Evolutionary conservation across 1,284 basidiomycete species (phyloP).

Genomic region (Ganoderma boninense): DNA sequence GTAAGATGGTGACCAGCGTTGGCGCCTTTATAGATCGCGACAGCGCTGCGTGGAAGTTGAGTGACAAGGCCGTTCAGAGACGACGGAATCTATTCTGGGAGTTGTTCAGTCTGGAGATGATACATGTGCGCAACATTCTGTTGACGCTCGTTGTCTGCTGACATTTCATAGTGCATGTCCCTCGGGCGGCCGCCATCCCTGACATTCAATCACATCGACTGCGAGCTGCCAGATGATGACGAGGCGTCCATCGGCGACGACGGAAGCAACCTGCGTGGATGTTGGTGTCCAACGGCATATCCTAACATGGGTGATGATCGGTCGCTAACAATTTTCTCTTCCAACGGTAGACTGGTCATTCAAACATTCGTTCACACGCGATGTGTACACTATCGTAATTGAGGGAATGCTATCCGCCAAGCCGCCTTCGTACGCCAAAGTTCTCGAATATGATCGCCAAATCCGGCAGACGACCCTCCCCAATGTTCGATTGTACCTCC

Average conservation of each 20-base stretch:
- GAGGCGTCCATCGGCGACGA: conserved; percentile 36
- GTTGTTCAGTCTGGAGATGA: conserved; percentile 46
- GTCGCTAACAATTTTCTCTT: background rate
- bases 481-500: conserved; percentile 38
- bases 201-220: conserved; percentile 39
- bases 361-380: conserved; percentile 38
- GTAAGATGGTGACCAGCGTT: background rate
- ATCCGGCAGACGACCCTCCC: conserved; percentile 42
- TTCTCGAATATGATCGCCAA: conserved; percentile 42
- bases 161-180: conserved; percentile 37
- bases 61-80: conserved; percentile 46
- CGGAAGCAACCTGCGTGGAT: conserved; percentile 38
- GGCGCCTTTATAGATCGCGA: conserved; percentile 48
- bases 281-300: conserved; percentile 30
- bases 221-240: conserved; percentile 40
- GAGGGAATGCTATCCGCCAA: conserved; percentile 41
- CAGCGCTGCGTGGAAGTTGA: conserved; percentile 50
- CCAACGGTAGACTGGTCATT: conserved; percentile 38
- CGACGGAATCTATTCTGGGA: conserved; percentile 56
- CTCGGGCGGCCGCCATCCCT: conserved; percentile 42
- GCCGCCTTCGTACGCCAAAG: conserved; percentile 39
- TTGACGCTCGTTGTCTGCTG: background rate
- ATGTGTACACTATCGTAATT: conserved; percentile 37
- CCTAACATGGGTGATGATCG: background rate
- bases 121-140: conserved; percentile 42